These are phyloP conservation scores for Capsicum pubescens DNA, from an alignment of 257 asterid species.

Conservation along the genomic window DNA sequence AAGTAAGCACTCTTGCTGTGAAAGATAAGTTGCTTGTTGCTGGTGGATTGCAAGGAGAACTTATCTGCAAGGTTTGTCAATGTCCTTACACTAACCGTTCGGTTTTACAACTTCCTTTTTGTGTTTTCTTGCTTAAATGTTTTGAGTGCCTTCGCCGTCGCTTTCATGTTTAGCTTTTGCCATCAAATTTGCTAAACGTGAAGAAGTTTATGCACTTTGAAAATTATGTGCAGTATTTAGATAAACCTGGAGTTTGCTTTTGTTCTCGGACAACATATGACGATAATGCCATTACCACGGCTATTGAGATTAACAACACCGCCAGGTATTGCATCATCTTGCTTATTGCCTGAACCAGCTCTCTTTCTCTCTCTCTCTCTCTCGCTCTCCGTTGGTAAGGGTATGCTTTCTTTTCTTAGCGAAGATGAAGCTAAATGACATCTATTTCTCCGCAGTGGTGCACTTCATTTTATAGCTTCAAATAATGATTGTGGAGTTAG, in stretches of 20 bases:
- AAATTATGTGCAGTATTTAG: slow-evolving; percentile 63
- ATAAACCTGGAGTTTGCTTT: slow-evolving; percentile 82
- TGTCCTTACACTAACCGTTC: slow-evolving; percentile 27
- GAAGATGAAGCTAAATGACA: slow-evolving; percentile 34
- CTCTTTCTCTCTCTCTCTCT: no score
- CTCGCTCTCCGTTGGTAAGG: neutral
- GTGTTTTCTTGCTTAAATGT: neutral
- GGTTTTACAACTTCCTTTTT: slow-evolving; percentile 28
- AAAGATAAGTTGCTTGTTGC: slow-evolving; percentile 46
- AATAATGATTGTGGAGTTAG: slow-evolving; percentile 86
- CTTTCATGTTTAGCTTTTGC: neutral
- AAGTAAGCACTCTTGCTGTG: slow-evolving; percentile 84
- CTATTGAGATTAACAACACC: slow-evolving; percentile 69
- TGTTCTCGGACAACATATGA: slow-evolving; percentile 80
- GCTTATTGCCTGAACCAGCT: neutral
- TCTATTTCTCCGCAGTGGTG: slow-evolving; percentile 69
- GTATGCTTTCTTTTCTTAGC: neutral
- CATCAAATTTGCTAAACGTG: neutral
- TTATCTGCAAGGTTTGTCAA: slow-evolving; percentile 72
- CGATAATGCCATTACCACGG: slow-evolving; percentile 90
- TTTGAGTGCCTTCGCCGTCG: neutral
- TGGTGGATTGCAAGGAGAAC: slow-evolving; percentile 95
- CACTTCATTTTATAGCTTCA: slow-evolving; percentile 82
- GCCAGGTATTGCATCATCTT: slow-evolving; percentile 54
- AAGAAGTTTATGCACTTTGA: neutral